Base-by-base conservation (phyloP, 2,329 filamentous ascomycete genomes). In the Dactylellina cionopaga region DNA sequence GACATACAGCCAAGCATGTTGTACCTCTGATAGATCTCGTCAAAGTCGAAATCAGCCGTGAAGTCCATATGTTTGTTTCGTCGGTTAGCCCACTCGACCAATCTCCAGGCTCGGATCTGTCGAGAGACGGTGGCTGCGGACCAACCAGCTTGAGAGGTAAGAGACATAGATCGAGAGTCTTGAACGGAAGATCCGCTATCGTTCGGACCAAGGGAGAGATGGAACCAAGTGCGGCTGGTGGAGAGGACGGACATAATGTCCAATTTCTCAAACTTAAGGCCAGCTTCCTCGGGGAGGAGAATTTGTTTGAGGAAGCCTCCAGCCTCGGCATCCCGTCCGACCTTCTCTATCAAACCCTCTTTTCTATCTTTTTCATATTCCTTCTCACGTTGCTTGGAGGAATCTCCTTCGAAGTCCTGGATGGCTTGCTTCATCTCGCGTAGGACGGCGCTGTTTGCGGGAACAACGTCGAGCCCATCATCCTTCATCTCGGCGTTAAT, bases 401-500 rank as follows among this genome's bases (percentile, higher is more conserved):
- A 3, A 85, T 88, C 74, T 93, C 89, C 19, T 91, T 92, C 41
- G 96, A 83, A 90, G 51, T 91, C 89, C 0, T 87, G 82, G 3
- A 97, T 87, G 1, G 93, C 92, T 65, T 89, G 88, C 77, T 91
- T 88, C 90, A 96, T 96, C 79, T 97, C 93, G 35, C 90, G 89
- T 11, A 94, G 80, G 7, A 98, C 90, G 0, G 94, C 96, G 66
- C 89, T 90, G n/a, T 91, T 90, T 0, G 88, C 88, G 0, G 89
- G 77, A 0, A 85, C 82, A 1, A 96, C 85, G n/a, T 91, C 86
- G 0, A 99, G 86, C 7, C 95, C 95, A 76, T 99, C 95, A 74
- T 94, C 90, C 78, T 94, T 96, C 93, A 99, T 98, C 82, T 99
- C 95, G 0, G 90, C 86, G 77, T 98, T 98, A 82, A 99, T 97